Evolutionary conservation across 202 grass and related monocot species (phyloP), one percentile per base, ranked within the genome.

Genomic region (Schoenoplectus tabernaemontani): DNA sequence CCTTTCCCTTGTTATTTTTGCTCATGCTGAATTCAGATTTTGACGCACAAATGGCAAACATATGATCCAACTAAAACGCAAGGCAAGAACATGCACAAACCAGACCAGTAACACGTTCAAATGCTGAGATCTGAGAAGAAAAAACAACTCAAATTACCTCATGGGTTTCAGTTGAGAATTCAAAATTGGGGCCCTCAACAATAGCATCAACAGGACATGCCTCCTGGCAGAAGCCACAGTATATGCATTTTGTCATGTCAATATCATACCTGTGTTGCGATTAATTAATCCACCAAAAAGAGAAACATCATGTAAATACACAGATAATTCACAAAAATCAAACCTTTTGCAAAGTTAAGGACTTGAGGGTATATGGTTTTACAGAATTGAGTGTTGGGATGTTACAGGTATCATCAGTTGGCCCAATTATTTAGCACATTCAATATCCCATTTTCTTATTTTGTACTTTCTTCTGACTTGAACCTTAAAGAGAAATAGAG

Each of bases 161-260:
- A 15, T 99, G 96, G 65, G 96, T 99, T 81, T 99, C 96, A 42
- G 96, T 99, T 32, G 96, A 85, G 65, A 99, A 99, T 89, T 99
- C 96, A 69, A 99, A 99, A 76, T 99, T 99, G 37, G 96, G 96
- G 2, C 91, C 96, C 83, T 99, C 96, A 11, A 99, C 96, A 58
- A 99, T 99, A 62, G 96, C 96, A 91, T 99, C 96, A 1, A 99
- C 96, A 74, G 96, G 96, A 59, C 96, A 99, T 17, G 96, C 96
- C 80, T 99, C 96, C 78, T 99, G 96, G 83, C 96, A 99, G 83
- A 95, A 99, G 43, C 96, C 96, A 66, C 92, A 99, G 79, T 99
- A 99, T 76, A 99, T 99, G 85, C 96, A 99, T 84, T 99, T 99
- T 30, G 96, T 99, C 96, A 99, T 96, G 79, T 95, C 92, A 82